Evolutionary conservation across 2,329 filamentous ascomycete genomes (phyloP), one percentile per base, ranked within the genome.

Genomic region (Botrytis cinerea): DNA sequence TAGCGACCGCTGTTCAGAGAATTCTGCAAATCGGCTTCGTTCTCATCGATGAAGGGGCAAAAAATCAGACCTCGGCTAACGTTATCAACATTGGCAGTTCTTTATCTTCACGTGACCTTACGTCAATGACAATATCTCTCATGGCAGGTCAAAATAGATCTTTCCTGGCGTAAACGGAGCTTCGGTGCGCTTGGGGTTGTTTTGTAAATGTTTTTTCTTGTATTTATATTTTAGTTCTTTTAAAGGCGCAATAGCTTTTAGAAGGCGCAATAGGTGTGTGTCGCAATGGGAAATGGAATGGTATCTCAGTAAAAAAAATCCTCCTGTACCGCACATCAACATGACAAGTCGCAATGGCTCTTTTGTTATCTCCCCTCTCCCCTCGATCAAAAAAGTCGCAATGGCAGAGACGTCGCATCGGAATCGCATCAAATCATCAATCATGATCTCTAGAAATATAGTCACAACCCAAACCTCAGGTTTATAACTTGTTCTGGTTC

Each of bases 401-500:
- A 54, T 70, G 57, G 67, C 64, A 70, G 60, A 69, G 28, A 60
- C 18, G 68, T 70, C 62, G 71, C 63, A 61, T 54, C 20, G 67
- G 48, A 43, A 43, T 69, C 32, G 57, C 48, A 69, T 73, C 64
- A 73, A 35, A 38, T 69, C 57, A 62, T 73, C 32, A 73, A 63
- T 70, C 57, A 73, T 71, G 70, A 71, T 63, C 60, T 70, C 14
- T 32, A 70, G 51, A 59, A 45, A 60, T 43, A 51, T 40, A 51
- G 62, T 70, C 66, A 70, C 57, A 70, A 61, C 66, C 64, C 66
- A 69, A 69, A 57, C 66, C 66, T 71, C 72, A 69, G 48, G 66
- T 57, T 69, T 69, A 73, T 57, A 59, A 63, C 32, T 72, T 63
- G 40, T 69, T 67, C 25, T n/a, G 35, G 61, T 28, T 70, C 35